These are phyloP conservation scores for Daldinia bambusicola DNA, from an alignment of 495 filamentous ascomycete species.

Conservation along the genomic window DNA sequence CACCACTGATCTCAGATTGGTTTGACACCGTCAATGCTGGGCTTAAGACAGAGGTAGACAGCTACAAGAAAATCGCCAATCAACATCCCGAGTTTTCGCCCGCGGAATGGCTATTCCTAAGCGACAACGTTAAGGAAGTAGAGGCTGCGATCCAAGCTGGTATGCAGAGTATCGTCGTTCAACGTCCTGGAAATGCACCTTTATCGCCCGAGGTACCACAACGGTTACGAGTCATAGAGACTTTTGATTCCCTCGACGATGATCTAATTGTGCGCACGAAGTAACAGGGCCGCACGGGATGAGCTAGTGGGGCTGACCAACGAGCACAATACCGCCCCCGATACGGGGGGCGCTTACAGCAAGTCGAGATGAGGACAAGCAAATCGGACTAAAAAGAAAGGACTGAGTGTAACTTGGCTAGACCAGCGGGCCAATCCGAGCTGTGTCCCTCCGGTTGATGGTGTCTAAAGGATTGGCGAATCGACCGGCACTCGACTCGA, in stretches of 20 bases:
- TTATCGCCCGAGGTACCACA: constrained; percentile 58
- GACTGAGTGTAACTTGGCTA: constrained; percentile 28
- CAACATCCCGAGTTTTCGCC: constrained; percentile 52
- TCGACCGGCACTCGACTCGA: constrained; percentile 29
- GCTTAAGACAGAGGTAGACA: constrained; percentile 67
- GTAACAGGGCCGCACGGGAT: constrained; percentile 16
- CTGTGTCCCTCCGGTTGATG: constrained; percentile 19
- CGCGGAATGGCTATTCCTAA: constrained; percentile 71
- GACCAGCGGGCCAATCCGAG: constrained; percentile 34
- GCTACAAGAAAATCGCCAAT: constrained; percentile 68
- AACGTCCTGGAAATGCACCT: constrained; percentile 70
- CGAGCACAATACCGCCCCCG: constrained; percentile 15
- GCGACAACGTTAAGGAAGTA: constrained; percentile 76
- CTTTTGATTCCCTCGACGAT: constrained; percentile 55
- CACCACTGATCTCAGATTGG: constrained; percentile 63
- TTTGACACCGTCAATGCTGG: constrained; percentile 83
- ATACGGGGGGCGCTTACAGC: constrained; percentile 22
- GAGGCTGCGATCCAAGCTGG: constrained; percentile 71
- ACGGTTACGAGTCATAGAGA: constrained; percentile 56
- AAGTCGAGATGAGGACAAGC: constrained; percentile 10
- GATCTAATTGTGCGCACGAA: constrained; percentile 21
- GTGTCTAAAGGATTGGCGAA: constrained; percentile 28
- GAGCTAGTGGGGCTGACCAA: background rate
- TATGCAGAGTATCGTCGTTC: constrained; percentile 68
- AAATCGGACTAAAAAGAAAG: constrained; percentile 22